These are phyloP conservation scores for Schoenoplectus tabernaemontani DNA, from an alignment of 202 grass and related monocot genomes.

Conservation along the genomic window DNA sequence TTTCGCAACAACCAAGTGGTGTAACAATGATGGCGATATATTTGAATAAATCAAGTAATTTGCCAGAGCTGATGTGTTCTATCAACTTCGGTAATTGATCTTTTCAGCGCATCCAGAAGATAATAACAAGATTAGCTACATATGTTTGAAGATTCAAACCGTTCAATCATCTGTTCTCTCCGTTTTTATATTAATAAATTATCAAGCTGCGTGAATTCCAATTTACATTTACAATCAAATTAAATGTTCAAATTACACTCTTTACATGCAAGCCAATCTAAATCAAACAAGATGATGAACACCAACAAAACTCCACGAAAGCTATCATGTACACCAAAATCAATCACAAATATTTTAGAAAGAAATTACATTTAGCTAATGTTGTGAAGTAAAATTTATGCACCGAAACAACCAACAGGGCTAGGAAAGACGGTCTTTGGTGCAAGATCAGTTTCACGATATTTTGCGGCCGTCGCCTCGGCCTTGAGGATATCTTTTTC, in stretches of 20 bases:
- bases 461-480: constrained; percentile 42
- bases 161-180: too few relatives aligned
- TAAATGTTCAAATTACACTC: constrained; percentile 14
- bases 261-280: constrained; percentile 16
- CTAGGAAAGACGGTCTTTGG: constrained; percentile 40
- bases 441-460: constrained; percentile 32
- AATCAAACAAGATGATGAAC: constrained; percentile 5
- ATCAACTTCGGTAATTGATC: not conserved
- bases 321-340: constrained; percentile 15
- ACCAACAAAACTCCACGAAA: constrained; percentile 11
- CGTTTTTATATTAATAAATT: too few relatives aligned
- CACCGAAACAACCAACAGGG: constrained; percentile 16
- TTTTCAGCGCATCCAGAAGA: not conserved
- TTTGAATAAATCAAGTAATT: too few relatives aligned
- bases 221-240: constrained; percentile 6
- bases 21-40: too few relatives aligned
- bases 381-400: constrained; percentile 12
- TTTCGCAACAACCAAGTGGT: not conserved
- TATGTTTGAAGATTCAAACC: not conserved
- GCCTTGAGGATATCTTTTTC: constrained; percentile 34
- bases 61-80: too few relatives aligned
- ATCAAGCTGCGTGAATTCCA: too few relatives aligned
- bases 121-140: not conserved
- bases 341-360: constrained; percentile 16
- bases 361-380: not conserved